Percentiles rank a stretch among this genome's conserved stretches.
These are phyloP conservation scores for Phyllosticta citribraziliensis DNA, from an alignment of 2,329 filamentous ascomycete genomes.

Conservation along the genomic window DNA sequence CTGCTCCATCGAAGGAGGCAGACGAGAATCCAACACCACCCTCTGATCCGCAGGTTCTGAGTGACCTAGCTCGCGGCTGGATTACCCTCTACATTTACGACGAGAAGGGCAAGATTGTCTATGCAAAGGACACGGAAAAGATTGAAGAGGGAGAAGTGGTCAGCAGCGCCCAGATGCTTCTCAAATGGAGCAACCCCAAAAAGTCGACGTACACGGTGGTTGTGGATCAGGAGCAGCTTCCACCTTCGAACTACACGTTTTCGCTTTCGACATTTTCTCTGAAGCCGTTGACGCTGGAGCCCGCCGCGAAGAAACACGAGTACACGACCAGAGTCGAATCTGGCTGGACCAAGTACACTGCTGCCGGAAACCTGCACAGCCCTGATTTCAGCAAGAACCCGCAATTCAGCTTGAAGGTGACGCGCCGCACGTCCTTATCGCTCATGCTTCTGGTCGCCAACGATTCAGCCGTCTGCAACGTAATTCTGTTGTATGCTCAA, in stretches of 20 bases:
- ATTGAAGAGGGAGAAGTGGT: conserved; percentile 75
- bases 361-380: conserved; percentile 74
- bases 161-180: conserved; percentile 84
- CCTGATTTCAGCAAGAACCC: conserved; percentile 76
- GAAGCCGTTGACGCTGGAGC: conserved; percentile 48
- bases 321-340: conserved; percentile 51
- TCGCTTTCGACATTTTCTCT: conserved; percentile 76
- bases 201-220: conserved; percentile 52
- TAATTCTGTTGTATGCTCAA: conserved; percentile 71
- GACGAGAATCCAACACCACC: conserved; percentile 5
- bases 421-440: conserved; percentile 51
- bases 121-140: conserved; percentile 57
- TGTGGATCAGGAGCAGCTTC: conserved; percentile 69
- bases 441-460: conserved; percentile 62
- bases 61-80: conserved; percentile 51
- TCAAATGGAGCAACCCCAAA: conserved; percentile 56
- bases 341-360: conserved; percentile 67
- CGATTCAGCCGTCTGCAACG: conserved; percentile 64
- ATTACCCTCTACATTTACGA: conserved; percentile 81
- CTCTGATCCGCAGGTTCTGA: conserved; percentile 16
- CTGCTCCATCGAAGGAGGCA: conserved; percentile 15
- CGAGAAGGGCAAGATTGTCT: conserved; percentile 59
- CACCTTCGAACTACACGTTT: conserved; percentile 67
- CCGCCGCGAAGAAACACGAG: conserved; percentile 52
- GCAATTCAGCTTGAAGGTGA: conserved; percentile 62